Evolutionary conservation across 2,329 filamentous ascomycete species (phyloP).

Genomic region (Fusarium hainanense): DNA sequence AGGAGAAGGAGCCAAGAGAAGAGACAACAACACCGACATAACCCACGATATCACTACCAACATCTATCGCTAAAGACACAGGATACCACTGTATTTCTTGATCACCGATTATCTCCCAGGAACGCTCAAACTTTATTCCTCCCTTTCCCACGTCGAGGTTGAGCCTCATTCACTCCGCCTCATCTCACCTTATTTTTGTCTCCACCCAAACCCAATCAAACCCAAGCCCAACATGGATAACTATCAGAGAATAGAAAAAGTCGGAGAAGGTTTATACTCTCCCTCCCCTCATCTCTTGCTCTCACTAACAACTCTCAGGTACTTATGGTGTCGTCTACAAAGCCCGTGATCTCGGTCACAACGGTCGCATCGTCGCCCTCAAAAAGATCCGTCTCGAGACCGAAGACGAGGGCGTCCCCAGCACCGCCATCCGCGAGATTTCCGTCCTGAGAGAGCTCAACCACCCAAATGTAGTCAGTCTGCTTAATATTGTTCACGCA

Average conservation of each 20-base stretch:
- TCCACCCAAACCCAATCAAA: slow-evolving; percentile 2
- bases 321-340: slow-evolving; percentile 98
- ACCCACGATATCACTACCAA: background rate
- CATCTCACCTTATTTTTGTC: background rate
- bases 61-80: background rate
- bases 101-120: background rate
- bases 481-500: slow-evolving; percentile 93
- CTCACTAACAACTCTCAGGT: slow-evolving; percentile 61
- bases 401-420: slow-evolving; percentile 93
- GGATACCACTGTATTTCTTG: background rate
- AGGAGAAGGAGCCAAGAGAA: background rate
- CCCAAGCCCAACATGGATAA: slow-evolving; percentile 76
- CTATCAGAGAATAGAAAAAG: slow-evolving; percentile 97
- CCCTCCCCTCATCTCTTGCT: background rate
- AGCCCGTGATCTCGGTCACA: slow-evolving; percentile 83
- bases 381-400: slow-evolving; percentile 97
- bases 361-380: slow-evolving; percentile 86
- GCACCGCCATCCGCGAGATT: slow-evolving; percentile 93
- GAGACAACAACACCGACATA: background rate
- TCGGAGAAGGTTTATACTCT: slow-evolving; percentile 79
- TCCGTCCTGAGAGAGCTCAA: slow-evolving; percentile 94
- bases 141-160: background rate
- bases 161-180: slow-evolving; percentile 11
- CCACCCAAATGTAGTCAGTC: slow-evolving; percentile 87
- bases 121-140: slow-evolving; percentile 10